These are phyloP conservation scores for Aspergillus flavus DNA, from an alignment of 2,329 filamentous ascomycete genomes.

Conservation along the genomic window DNA sequence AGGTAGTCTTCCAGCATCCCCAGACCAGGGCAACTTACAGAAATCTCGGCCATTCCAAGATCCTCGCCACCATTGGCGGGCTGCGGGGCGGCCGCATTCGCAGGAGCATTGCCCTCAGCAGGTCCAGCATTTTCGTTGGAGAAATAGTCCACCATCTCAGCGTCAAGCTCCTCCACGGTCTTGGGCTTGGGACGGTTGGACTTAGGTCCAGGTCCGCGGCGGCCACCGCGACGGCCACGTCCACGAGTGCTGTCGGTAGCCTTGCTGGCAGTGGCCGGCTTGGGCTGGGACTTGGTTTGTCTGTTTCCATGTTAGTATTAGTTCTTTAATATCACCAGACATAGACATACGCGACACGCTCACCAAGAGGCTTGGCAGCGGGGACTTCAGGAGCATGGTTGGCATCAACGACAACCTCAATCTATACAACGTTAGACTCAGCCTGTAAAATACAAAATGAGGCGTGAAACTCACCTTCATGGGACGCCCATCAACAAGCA, in stretches of 20 bases:
- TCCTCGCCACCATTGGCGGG: constrained; percentile 54
- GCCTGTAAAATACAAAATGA: constrained; percentile 8
- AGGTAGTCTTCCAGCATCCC: neutral
- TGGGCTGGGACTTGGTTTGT: constrained; percentile 73
- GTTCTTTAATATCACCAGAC: neutral
- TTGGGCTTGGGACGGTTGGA: constrained; percentile 73
- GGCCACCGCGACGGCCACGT: constrained; percentile 50
- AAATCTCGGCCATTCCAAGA: constrained; percentile 60
- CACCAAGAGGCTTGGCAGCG: constrained; percentile 73
- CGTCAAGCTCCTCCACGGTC: constrained; percentile 93
- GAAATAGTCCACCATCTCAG: constrained; percentile 97
- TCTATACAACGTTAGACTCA: constrained; percentile 51
- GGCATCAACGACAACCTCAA: constrained; percentile 87
- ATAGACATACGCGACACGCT: constrained; percentile 72
- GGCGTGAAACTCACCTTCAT: constrained; percentile 71
- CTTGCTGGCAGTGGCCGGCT: constrained; percentile 78
- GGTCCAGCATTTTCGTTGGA: constrained; percentile 41
- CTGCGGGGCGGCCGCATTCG: constrained; percentile 51
- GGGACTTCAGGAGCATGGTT: constrained; percentile 68
- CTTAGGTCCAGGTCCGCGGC: constrained; percentile 62
- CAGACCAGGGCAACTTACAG: constrained; percentile 40
- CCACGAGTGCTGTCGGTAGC: constrained; percentile 54
- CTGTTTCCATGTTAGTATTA: constrained; percentile 34
- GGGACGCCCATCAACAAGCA: constrained; percentile 84
- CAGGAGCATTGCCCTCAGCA: constrained; percentile 46